Conservation (phyloP, 129 eudicot species). For the Glebionis coronaria region DNA sequence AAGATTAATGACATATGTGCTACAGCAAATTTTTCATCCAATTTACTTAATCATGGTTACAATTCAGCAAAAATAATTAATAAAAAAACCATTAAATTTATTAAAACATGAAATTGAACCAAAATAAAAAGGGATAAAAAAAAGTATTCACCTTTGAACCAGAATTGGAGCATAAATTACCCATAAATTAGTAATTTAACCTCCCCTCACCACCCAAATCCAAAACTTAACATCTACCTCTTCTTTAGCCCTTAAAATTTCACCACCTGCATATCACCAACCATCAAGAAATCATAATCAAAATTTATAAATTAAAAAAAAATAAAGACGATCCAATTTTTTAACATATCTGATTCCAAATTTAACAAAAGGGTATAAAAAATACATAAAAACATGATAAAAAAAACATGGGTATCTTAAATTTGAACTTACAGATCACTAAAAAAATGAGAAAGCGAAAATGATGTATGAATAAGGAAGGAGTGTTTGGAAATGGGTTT, state of each 20-base stretch:
- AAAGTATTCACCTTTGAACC: slow-evolving; percentile 45
- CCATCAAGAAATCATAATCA: slow-evolving; percentile 21
- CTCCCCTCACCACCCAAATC: slow-evolving; percentile 45
- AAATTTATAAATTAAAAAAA: slow-evolving; percentile 8
- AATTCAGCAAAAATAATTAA: not conserved
- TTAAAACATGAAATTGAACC: slow-evolving; percentile 19
- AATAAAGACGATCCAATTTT: slow-evolving; percentile 19
- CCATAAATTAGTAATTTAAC: slow-evolving; percentile 56
- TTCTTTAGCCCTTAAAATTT: slow-evolving; percentile 30
- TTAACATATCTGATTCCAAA: slow-evolving; percentile 10
- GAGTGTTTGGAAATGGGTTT: slow-evolving; percentile 32
- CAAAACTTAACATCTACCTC: slow-evolving; percentile 51
- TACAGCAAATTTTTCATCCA: slow-evolving; percentile 1
- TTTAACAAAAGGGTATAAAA: slow-evolving; percentile 23
- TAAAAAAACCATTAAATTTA: slow-evolving; percentile 2
- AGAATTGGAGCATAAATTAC: slow-evolving; percentile 66
- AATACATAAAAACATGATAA: not conserved
- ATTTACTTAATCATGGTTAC: slow-evolving; percentile 14
- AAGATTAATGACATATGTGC: not conserved
- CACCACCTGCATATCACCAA: slow-evolving; percentile 34
- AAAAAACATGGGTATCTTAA: slow-evolving; percentile 18
- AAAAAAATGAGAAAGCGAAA: slow-evolving; percentile 11
- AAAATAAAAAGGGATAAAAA: not conserved
- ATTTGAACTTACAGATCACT: slow-evolving; percentile 50
- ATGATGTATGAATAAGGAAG: slow-evolving; percentile 17